These are phyloP conservation scores for Pterulicium gracile DNA, from an alignment of 1,284 basidiomycete species.

Conservation along the genomic window DNA sequence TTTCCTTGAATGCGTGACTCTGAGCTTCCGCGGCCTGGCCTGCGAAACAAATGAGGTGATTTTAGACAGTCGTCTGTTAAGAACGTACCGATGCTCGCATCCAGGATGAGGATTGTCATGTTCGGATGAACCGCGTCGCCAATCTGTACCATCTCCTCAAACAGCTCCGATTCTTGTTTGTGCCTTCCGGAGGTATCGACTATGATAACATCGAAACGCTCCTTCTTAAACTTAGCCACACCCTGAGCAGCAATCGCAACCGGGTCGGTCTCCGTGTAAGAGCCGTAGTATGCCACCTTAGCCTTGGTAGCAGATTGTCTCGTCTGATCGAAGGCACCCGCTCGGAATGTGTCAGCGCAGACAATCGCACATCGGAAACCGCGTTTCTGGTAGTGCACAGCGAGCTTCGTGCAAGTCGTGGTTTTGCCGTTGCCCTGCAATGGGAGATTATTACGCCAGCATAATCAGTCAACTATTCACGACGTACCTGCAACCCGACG, in stretches of 20 bases:
- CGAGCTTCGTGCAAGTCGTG: conserved; percentile 95
- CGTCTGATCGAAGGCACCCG: conserved; percentile 98
- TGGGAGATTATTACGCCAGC: conserved; percentile 7
- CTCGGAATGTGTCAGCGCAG: conserved; percentile 99
- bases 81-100: conserved; percentile 71
- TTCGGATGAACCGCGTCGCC: conserved; percentile 86
- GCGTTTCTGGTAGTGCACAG: conserved; percentile 94
- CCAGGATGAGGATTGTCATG: conserved; percentile 85
- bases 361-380: conserved; percentile 98
- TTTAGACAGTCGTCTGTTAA: conserved; percentile 2
- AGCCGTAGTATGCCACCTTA: conserved; percentile 98
- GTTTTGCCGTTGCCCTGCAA: conserved; percentile 97
- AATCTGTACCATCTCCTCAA: conserved; percentile 98
- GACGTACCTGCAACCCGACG: conserved; percentile 79
- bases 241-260: conserved; percentile 91
- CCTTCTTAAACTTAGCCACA: conserved; percentile 95
- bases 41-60: conserved; percentile 16
- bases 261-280: conserved; percentile 98
- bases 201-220: conserved; percentile 97
- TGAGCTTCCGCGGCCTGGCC: conserved; percentile 98
- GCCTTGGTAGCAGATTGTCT: conserved; percentile 93
- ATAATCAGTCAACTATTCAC: conserved; percentile 4
- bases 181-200: conserved; percentile 98
- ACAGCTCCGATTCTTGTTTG: conserved; percentile 95
- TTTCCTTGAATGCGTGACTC: conserved; percentile 95